Evolutionary conservation across 441 rosid genomes (phyloP).

Genomic region (Macaranga tanarius): DNA sequence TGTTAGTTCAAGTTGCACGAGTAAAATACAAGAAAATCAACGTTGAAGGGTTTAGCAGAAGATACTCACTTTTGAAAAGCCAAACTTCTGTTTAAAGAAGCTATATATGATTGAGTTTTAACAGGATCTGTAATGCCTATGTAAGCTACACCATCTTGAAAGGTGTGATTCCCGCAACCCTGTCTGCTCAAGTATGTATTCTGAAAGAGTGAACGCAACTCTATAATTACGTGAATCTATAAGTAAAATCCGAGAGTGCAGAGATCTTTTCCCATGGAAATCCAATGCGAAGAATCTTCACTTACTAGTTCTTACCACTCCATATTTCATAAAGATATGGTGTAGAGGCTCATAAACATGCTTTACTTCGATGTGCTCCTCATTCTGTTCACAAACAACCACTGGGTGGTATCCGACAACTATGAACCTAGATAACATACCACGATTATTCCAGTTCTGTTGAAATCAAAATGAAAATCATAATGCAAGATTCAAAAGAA

Average conservation of each 20-base stretch:
- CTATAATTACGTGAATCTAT: background rate
- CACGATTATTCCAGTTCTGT: background rate
- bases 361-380: constrained; percentile 33
- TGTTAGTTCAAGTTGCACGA: constrained; percentile 8
- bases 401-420: constrained; percentile 60
- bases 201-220: constrained; percentile 37
- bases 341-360: constrained; percentile 38
- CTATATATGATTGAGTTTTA: constrained; percentile 17
- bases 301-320: constrained; percentile 56
- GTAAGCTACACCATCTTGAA: constrained; percentile 44
- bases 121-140: constrained; percentile 37
- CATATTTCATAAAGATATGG: constrained; percentile 47
- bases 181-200: constrained; percentile 55
- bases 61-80: constrained; percentile 23
- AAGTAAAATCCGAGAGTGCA: background rate
- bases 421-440: constrained; percentile 48
- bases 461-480: background rate
- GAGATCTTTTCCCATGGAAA: background rate
- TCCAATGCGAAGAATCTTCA: constrained; percentile 11
- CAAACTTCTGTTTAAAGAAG: constrained; percentile 23
- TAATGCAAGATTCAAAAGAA: background rate
- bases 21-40: background rate
- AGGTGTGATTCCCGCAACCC: constrained; percentile 38
- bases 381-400: constrained; percentile 35
- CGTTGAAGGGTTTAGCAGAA: background rate